Evolutionary conservation across 1,284 basidiomycete species (phyloP).

Genomic region (Cryptococcus wingfieldii): DNA sequence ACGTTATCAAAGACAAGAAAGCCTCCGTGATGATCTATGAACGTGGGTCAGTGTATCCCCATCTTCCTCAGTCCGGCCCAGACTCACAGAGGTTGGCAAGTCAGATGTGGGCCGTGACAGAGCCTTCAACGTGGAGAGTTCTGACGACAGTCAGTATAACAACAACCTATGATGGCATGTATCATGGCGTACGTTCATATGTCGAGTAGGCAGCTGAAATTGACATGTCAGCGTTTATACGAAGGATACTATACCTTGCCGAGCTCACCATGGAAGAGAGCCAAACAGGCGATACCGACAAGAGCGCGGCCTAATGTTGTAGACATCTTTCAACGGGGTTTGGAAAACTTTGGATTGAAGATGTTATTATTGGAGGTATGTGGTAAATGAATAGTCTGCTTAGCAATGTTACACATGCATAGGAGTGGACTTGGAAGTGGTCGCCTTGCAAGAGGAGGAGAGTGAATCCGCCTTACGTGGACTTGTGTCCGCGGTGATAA

Average conservation of each 20-base stretch:
- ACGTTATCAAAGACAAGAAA: constrained; percentile 34
- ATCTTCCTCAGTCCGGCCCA: not conserved
- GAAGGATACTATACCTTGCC: not conserved
- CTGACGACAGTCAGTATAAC: constrained; percentile 15
- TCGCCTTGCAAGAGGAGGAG: too few species aligned
- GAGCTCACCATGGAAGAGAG: constrained; percentile 36
- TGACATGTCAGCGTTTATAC: not conserved
- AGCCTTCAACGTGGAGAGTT: constrained; percentile 46
- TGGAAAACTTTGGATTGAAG: too few species aligned
- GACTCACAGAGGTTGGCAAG: constrained; percentile 41
- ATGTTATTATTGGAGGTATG: too few species aligned
- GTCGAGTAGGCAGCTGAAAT: constrained; percentile 45
- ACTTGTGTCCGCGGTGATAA: not conserved
- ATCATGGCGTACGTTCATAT: constrained; percentile 40
- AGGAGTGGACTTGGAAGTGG: too few species aligned
- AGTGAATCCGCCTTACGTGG: too few species aligned
- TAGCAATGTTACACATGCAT: too few species aligned
- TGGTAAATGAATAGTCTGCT: too few species aligned
- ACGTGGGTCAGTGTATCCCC: not conserved
- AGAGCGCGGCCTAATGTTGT: constrained; percentile 20
- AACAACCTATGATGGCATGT: not conserved
- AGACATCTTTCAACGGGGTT: constrained; percentile 5
- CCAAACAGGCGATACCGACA: constrained; percentile 29
- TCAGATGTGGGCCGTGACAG: constrained; percentile 26
- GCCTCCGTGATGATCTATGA: constrained; percentile 46